Base-by-base conservation (phyloP, 1,284 basidiomycete genomes). In the Rhodotorula sp. region DNA sequence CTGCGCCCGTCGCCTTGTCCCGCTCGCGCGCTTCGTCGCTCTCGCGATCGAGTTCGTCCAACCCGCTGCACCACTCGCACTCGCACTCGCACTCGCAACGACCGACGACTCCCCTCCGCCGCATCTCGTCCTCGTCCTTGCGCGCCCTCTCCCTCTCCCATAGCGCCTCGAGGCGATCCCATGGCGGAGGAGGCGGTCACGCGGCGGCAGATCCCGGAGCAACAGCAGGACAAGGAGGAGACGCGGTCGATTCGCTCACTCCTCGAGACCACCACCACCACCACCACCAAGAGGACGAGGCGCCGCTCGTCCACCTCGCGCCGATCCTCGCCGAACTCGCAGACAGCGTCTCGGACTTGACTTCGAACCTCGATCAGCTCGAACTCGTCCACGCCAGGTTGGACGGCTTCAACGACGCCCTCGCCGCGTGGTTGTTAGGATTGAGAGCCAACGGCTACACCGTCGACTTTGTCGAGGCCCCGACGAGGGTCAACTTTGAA, bases 381-480 rank as follows among this genome's bases (percentile, higher is more conserved):
- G 74, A 76, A 31, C 69, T 67, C 14, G 79, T 82, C 55, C 75
- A 79, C 60, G 65, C 76, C 10, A 73, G 77, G 31, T 68, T 83
- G n/a, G 75, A 76, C 28, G 78, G 77, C 58, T 81, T 81, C 73
- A 81, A 82, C 73, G 79, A 82, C 65, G 79, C 77, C 59, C 82
- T 83, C 59, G 80, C 78, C 21, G 78, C 78, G 60, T 81, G 79
- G 60, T 68, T 82, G 38, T 80, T 81, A 64, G 82, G 81, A 0
- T 71, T 83, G 59, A 77, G 80, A 64, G 80, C 81, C 70, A 82
- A 81, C 69, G 79, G 80, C 0, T 83, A 81, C 69, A 81, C 81
- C 31, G 79, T 80, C 23, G 82, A 82, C 63, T 82, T 82, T 76
- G 70, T 75, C 19, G 80, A 82, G 72, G 71, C 73, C 1, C 77